Evolutionary conservation across 2,329 filamentous ascomycete genomes (phyloP), one percentile per base, ranked within the genome.

Genomic region (Fusarium algeriense): DNA sequence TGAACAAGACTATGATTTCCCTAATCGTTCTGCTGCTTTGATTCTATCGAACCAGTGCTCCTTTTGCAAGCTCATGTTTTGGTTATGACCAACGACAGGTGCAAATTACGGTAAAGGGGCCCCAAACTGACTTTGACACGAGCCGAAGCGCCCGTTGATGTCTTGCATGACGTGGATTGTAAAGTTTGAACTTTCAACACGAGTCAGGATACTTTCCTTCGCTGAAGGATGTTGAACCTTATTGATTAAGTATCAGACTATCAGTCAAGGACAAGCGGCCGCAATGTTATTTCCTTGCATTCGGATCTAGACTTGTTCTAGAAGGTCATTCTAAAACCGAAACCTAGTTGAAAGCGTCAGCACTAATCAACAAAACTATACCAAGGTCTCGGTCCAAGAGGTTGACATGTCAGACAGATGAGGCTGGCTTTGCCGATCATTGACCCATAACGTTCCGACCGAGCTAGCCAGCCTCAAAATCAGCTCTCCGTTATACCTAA

Each of bases 121-220:
- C 5, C 23, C 23, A 23, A 23, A 23, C 23, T 23, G 6, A 30
- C 30, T 30, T 30, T 30, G 20, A 26, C 32, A 11, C 12, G 4
- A 15, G 20, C 8, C 12, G 6, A 19, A 12, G n/a, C 48, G 12
- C 32, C 6, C 12, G 32, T 26, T 52, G 17, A 2, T 20, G 7
- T 15, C 0, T 15, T 2, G 5, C 9, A 52, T 26, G 48, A 17
- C 1, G 6, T 26, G 34, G 12, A 15, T 38, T 38, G 32, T 32
- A 26, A 26, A 26, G 5, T 0, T 12, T 52, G 32, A 52, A 2
- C 15, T 38, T 37, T n/a, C 32, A 26, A 20, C 48, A 38, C 32
- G 48, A 52, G 37, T 32, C 48, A 50, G 3, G 20, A n/a, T 1
- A 0, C 0, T 35, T 8, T n/a, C 0, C 20, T 7, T n/a, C 1